These are phyloP conservation scores for Globisporangium solare DNA, from an alignment of 352 stramenopile genomes.

Conservation along the genomic window DNA sequence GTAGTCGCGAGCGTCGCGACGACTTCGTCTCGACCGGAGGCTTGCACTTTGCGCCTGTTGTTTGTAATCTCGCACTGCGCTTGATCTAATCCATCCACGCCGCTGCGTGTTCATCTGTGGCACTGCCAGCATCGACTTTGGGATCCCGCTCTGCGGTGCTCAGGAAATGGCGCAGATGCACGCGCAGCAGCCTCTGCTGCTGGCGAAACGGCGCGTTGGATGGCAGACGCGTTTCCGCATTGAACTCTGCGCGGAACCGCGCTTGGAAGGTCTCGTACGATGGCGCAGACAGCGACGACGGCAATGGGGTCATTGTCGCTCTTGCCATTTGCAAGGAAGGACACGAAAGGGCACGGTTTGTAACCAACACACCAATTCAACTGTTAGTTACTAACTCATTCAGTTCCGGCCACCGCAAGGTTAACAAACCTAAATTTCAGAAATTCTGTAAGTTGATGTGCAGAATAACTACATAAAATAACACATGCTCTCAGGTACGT, in stretches of 20 bases:
- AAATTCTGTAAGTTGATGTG: background rate
- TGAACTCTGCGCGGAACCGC: slow-evolving; percentile 13
- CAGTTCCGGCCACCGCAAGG: background rate
- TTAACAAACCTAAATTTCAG: background rate
- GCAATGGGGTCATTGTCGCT: background rate
- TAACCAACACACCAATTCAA: background rate
- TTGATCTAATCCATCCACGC: slow-evolving; percentile 4
- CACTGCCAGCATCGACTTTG: slow-evolving; percentile 1
- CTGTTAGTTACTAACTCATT: background rate
- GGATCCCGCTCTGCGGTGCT: slow-evolving; percentile 8
- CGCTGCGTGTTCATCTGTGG: background rate
- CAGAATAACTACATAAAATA: too few relatives aligned
- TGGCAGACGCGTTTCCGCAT: background rate
- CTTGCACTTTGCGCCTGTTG: background rate
- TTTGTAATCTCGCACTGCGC: background rate
- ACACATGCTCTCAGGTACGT: too few relatives aligned
- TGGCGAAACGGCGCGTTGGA: slow-evolving; percentile 9
- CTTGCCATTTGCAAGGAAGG: background rate
- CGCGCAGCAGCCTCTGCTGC: slow-evolving; percentile 22
- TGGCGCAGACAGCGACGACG: background rate
- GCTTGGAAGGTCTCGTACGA: slow-evolving; percentile 26
- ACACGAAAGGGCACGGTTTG: background rate
- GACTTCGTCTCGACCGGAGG: background rate
- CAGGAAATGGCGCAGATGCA: slow-evolving; percentile 27
- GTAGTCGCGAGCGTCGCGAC: background rate